phyloP scores from a whole-genome alignment of 257 asterid genomes.

The Perilla frutescens region DNA sequence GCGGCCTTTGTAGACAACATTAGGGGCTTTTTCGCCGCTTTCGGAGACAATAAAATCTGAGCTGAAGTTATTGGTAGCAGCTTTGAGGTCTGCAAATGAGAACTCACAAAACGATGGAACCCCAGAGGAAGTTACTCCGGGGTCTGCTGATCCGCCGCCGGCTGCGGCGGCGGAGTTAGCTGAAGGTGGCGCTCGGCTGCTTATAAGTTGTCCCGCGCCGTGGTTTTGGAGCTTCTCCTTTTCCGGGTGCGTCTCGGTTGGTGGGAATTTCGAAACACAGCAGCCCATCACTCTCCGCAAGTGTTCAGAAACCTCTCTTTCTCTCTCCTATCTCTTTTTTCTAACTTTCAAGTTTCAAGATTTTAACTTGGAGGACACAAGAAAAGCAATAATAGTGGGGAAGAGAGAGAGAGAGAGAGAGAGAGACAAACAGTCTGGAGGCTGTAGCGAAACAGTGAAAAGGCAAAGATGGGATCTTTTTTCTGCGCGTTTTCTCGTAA shows the following conservation, averaged over 20 bases:
- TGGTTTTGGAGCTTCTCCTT: conserved; percentile 45
- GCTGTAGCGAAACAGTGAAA: conserved; percentile 24
- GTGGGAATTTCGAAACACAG: conserved; percentile 48
- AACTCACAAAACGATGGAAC: conserved; percentile 59
- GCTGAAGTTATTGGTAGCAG: conserved; percentile 71
- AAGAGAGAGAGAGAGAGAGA: not conserved
- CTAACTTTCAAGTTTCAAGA: conserved; percentile 29
- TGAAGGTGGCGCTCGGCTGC: conserved; percentile 33
- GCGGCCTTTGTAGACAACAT: conserved; percentile 71
- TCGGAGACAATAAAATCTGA: conserved; percentile 71
- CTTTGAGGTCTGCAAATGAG: conserved; percentile 56
- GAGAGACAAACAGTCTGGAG: conserved; percentile 23
- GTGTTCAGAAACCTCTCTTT: conserved; percentile 1
- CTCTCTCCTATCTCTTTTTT: conserved; percentile 20
- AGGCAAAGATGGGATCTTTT: conserved; percentile 33
- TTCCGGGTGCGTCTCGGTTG: conserved; percentile 50
- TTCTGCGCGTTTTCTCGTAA: conserved; percentile 25
- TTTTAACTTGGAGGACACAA: conserved; percentile 9
- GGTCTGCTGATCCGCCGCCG: conserved; percentile 31
- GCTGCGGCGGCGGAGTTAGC: conserved; percentile 24
- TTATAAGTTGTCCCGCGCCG: conserved; percentile 25
- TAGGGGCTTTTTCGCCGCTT: conserved; percentile 75
- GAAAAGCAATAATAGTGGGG: conserved; percentile 19
- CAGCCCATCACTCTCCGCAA: conserved; percentile 57
- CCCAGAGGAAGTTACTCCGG: conserved; percentile 33